These are phyloP conservation scores for Fusarium falciforme DNA, from an alignment of 2,329 filamentous ascomycete species.

Conservation along the genomic window DNA sequence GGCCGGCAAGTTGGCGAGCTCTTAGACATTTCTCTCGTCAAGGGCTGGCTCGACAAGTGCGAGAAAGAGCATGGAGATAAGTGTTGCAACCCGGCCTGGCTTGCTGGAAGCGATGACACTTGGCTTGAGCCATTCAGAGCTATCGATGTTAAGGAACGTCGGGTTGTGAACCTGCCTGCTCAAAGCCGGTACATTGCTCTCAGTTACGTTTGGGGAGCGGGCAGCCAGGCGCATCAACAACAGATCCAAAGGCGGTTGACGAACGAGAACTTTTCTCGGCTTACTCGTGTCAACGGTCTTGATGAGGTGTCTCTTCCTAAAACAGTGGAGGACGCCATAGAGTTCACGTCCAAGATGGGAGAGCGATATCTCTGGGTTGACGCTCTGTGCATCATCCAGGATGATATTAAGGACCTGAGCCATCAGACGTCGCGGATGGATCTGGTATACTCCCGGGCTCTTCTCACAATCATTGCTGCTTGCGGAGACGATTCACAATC, in stretches of 20 bases:
- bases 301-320: neutral
- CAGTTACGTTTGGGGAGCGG: slow-evolving; percentile 27
- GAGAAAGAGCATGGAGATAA: slow-evolving; percentile 6
- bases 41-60: slow-evolving; percentile 17
- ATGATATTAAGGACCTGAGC: slow-evolving; percentile 8
- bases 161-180: slow-evolving; percentile 1
- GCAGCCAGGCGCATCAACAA: neutral
- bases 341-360: neutral
- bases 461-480: slow-evolving; percentile 5
- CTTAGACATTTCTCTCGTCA: neutral
- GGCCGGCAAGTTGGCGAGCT: neutral
- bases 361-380: slow-evolving; percentile 29
- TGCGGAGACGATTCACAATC: neutral
- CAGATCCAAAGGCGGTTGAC: neutral
- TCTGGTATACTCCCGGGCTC: slow-evolving; percentile 11
- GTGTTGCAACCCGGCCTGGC: slow-evolving; percentile 6
- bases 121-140: neutral
- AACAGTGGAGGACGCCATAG: slow-evolving; percentile 20
- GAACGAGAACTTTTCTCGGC: neutral
- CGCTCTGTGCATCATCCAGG: slow-evolving; percentile 28
- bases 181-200: slow-evolving; percentile 22
- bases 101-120: neutral
- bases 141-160: slow-evolving; percentile 3
- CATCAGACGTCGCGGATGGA: slow-evolving; percentile 18
- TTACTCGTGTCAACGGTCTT: neutral